Base-by-base conservation (phyloP, 148 eudicot genomes). In the Nepenthes mirabilis region DNA sequence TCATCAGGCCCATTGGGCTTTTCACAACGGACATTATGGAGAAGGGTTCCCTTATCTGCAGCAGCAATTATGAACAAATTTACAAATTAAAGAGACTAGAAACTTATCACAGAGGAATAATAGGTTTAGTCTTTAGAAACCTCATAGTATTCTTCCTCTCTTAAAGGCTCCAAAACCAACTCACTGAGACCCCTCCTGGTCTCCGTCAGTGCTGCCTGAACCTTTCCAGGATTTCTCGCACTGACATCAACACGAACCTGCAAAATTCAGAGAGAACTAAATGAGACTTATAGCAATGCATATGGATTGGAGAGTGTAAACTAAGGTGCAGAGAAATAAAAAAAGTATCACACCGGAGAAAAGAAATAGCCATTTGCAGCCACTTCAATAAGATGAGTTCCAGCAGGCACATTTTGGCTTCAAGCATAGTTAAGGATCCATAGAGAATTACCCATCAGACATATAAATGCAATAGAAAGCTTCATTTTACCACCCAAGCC, bases 311-410 rank as follows among this genome's bases (percentile, higher is more conserved):
- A 65, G 11, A 9, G 23, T 32, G 32, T n/a, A 14, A 13, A 12
- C 1, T 52, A 32, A 52, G 2, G 33, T 33, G 36, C 37, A 11
- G 13, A n/a, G 13, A 3, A 2, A 33, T 54, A 54, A 14, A 14
- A 61, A 51, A 47, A 68, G 52, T 68, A 63, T 37, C 84, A 71
- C 67, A 93, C 99, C 57, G 96, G 99, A 63, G 97, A 93, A 74
- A 89, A 89, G 80, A 89, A 80, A 73, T 77, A 94, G 60, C 97
- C 97, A 54, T 77, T 63, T 37, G 97, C 93, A 58, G 84, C 73
- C 73, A 94, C 95, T 77, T 94, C 99, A 63, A 94, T 81, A 36
- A 94, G 90, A 79, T 94, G 99, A 62, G 99, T 94, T 53, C 99
- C 99, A 1, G 97, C 93, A 54, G 93, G 83, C 50, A 94, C 88